These are phyloP conservation scores for Ampelocalamus luodianensis DNA, from an alignment of 176 grass and related monocot genomes.

Conservation along the genomic window DNA sequence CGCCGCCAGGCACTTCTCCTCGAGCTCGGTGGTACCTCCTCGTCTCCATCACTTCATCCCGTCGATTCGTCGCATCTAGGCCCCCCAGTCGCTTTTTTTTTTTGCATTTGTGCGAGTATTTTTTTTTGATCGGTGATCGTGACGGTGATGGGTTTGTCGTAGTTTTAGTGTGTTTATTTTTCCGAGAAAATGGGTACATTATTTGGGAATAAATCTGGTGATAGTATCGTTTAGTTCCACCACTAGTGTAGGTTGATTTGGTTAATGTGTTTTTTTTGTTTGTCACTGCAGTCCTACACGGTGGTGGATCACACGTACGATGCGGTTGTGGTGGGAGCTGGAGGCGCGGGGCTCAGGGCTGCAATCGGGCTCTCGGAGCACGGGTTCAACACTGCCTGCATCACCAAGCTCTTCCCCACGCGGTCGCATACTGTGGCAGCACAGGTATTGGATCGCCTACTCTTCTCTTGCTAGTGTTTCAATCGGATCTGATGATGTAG, in stretches of 20 bases:
- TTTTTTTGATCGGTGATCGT: not conserved
- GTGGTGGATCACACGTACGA: constrained; percentile 95
- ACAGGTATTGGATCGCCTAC: constrained; percentile 49
- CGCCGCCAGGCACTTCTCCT: constrained; percentile 51
- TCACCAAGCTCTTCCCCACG: constrained; percentile 98
- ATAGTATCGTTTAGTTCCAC: not conserved
- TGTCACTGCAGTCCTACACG: constrained; percentile 65
- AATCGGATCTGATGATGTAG: not conserved
- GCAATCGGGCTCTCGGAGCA: constrained; percentile 97
- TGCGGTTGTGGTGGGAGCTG: constrained; percentile 92
- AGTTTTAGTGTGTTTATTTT: not conserved
- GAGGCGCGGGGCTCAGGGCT: constrained; percentile 85
- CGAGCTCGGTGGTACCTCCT: constrained; percentile 59
- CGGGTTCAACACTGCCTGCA: constrained; percentile 95
- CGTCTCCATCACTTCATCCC: constrained; percentile 6
- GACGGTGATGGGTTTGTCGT: constrained; percentile 11
- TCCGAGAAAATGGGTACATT: not conserved
- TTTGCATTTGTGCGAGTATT: not conserved
- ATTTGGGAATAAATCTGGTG: not conserved
- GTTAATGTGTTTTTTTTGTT: not conserved
- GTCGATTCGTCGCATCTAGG: constrained; percentile 12
- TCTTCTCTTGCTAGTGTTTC: not conserved
- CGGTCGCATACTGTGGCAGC: constrained; percentile 93
- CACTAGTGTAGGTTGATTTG: not conserved
- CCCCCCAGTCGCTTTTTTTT: not conserved